phyloP scores from a whole-genome alignment of 805 yeast genomes.

The Priceomyces medius region DNA sequence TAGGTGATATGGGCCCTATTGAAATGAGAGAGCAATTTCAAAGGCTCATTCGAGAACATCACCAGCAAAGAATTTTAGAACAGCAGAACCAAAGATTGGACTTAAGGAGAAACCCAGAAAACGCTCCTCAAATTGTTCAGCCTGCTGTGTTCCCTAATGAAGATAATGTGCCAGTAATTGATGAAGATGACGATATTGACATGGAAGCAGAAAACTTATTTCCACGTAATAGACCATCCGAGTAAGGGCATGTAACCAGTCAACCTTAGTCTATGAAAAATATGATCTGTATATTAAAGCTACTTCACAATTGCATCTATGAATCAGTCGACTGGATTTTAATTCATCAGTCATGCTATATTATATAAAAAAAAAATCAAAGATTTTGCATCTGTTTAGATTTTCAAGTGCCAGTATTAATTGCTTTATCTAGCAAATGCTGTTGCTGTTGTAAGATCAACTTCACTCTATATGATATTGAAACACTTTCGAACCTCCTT shows the following conservation, averaged over 20 bases:
- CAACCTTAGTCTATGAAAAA: not conserved
- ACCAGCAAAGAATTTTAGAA: conserved; percentile 21
- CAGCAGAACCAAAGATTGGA: conserved; percentile 6
- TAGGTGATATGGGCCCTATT: conserved; percentile 29
- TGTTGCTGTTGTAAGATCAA: conserved; percentile 5
- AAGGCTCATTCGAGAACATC: conserved; percentile 26
- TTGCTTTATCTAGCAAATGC: not conserved
- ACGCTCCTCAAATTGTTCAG: conserved; percentile 43
- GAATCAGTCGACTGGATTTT: not conserved
- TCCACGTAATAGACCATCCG: conserved; percentile 10
- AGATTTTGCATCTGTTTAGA: not conserved
- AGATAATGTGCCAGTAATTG: conserved; percentile 20
- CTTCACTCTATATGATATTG: conserved; percentile 4
- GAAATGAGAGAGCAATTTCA: conserved; percentile 36
- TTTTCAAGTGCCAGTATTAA: not conserved
- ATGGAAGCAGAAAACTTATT: conserved; percentile 31
- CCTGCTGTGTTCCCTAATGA: conserved; percentile 41
- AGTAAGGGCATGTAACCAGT: not conserved
- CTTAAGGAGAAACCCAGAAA: conserved; percentile 9
- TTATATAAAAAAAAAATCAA: not conserved
- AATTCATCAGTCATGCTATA: conserved; percentile 1
- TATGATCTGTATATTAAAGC: not conserved
- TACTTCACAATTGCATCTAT: not conserved
- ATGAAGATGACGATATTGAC: conserved; percentile 33
- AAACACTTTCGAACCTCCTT: conserved; percentile 7